Base-by-base conservation (phyloP, 768 basidiomycete species). In the Fibroporia radiculosa region DNA sequence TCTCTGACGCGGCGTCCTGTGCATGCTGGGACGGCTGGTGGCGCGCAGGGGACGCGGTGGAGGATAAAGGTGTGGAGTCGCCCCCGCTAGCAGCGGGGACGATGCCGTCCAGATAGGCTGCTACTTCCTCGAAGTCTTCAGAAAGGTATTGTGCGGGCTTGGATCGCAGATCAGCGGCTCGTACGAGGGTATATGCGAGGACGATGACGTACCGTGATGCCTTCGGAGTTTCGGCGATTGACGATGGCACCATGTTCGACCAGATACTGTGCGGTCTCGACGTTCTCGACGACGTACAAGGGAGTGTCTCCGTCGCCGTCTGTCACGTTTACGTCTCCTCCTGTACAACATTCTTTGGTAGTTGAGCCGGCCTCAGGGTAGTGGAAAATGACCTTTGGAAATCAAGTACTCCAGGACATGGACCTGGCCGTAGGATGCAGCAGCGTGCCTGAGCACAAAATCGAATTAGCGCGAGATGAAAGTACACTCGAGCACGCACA, bases 221-320 rank as follows among this genome's bases (percentile, higher is more conserved):
- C 89, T 50, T 89, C 80, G 41, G 63, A 59, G 61, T 96, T 95
- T 49, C 66, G 69, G 51, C 71, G 65, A 56, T 76, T 68, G 22
- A 82, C 61, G 39, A 66, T 60, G 4, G 92, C 91, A 14, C 92
- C 92, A 49, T 84, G 78, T 44, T 84, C 72, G 53, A 95, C 68
- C 49, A 96, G 78, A 63, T 73, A 90, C 12, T 69, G 72, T 2
- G 93, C 92, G 0, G 84, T 85, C 48, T 82, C 75, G 32, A 87
- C 56, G 59, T 78, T 76, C 65, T 96, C 93, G 36, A 90, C 90
- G 20, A 87, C 87, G 69, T 87, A 95, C 14, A 96, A 68, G 8
- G 93, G 93, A 8, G 92, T 95, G 61, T 96, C 93, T 7, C 87
- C 88, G 57, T 96, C 93, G 42, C 70, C 71, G 59, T 96, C 93